phyloP scores from a whole-genome alignment of 352 stramenopile genomes.

The Phytophthora brassicae region DNA sequence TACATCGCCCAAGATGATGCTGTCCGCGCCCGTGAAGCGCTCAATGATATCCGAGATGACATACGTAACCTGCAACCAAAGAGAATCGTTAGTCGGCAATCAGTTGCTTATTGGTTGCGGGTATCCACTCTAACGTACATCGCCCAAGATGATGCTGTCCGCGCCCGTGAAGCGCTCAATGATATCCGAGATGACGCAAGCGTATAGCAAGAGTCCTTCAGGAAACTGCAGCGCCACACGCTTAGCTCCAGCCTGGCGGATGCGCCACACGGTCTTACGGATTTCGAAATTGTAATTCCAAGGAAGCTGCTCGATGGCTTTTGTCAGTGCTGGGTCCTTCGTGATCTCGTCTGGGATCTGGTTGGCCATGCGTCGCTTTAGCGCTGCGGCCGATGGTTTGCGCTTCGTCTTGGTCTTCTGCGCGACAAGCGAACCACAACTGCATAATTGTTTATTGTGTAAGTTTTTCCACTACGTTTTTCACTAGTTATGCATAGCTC shows the following conservation, averaged over 20 bases:
- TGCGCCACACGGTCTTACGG: slow-evolving; percentile 96
- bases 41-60: slow-evolving; percentile 98
- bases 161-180: slow-evolving; percentile 94
- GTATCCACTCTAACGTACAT: slow-evolving; percentile 74
- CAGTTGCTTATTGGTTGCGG: background rate
- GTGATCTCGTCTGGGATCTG: slow-evolving; percentile 91
- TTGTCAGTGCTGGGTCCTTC: slow-evolving; percentile 85
- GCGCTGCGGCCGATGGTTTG: slow-evolving; percentile 59
- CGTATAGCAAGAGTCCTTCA: slow-evolving; percentile 98
- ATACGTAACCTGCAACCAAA: no score
- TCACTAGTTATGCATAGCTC: background rate
- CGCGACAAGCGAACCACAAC: slow-evolving; percentile 28
- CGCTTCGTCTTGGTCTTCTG: slow-evolving; percentile 54
- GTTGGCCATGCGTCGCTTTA: slow-evolving; percentile 79
- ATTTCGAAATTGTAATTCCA: slow-evolving; percentile 99
- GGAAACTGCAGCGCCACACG: slow-evolving; percentile 98
- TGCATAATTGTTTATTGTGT: slow-evolving; percentile 2
- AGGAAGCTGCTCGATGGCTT: slow-evolving; percentile 94
- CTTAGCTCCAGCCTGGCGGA: slow-evolving; percentile 88
- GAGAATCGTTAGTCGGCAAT: no score
- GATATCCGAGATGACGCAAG: slow-evolving; percentile 98
- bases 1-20: slow-evolving; percentile 97
- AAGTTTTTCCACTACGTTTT: no score
- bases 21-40: slow-evolving; percentile 90
- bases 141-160: slow-evolving; percentile 94